Evolutionary conservation across 106 monocot genomes (phyloP).

Genomic region (Allium sativum): DNA sequence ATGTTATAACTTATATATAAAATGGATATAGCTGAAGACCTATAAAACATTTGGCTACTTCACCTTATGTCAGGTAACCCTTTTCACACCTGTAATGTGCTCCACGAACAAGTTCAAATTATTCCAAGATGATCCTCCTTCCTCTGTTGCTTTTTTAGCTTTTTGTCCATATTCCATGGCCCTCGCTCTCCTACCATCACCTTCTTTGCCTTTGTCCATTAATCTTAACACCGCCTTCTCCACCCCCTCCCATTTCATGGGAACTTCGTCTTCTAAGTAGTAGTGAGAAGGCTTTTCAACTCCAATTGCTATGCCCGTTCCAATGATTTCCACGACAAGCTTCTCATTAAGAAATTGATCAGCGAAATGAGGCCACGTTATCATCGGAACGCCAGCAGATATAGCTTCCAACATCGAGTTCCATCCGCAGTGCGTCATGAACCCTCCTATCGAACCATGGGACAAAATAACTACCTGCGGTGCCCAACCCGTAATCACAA

Average conservation of each 20-base stretch:
- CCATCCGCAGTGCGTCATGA: conserved; percentile 22
- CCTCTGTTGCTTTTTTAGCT: conserved; percentile 5
- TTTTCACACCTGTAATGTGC: background rate
- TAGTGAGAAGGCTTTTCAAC: background rate
- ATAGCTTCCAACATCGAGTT: conserved; percentile 6
- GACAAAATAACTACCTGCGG: conserved; percentile 9
- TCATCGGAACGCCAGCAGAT: conserved; percentile 12
- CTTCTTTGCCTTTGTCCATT: conserved; percentile 1
- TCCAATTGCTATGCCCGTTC: conserved; percentile 7
- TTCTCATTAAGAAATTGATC: conserved; percentile 20
- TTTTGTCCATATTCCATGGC: conserved; percentile 8
- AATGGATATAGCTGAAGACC: too few relatives aligned
- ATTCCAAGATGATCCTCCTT: conserved; percentile 13
- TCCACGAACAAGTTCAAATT: conserved; percentile 16
- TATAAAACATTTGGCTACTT: too few relatives aligned
- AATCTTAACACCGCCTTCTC: background rate
- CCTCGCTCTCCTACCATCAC: conserved; percentile 1
- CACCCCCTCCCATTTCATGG: background rate
- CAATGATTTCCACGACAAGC: conserved; percentile 9
- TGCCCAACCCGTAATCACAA: conserved; percentile 12
- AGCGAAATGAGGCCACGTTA: conserved; percentile 20
- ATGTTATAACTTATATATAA: too few relatives aligned
- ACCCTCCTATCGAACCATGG: conserved; percentile 23
- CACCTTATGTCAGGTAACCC: too few relatives aligned
- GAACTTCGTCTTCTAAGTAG: background rate